Percentiles rank a stretch among this genome's conserved stretches.
Conservation (phyloP, 2,329 filamentous ascomycete genomes). For the Talaromyces sp. region DNA sequence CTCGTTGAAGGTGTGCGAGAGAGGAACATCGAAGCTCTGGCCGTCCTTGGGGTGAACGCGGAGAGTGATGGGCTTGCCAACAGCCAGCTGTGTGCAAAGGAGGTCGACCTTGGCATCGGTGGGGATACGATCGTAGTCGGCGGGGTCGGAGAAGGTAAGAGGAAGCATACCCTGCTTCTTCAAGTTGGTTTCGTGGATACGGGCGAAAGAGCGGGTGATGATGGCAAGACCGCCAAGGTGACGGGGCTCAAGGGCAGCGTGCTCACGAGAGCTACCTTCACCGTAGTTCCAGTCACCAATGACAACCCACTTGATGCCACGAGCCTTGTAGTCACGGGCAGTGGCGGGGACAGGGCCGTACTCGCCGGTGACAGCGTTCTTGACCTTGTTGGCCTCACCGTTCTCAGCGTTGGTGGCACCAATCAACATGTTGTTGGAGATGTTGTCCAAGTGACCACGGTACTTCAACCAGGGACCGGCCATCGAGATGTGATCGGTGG, state of each 20-base stretch:
- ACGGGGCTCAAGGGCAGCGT: constrained; percentile 94
- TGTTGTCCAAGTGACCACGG: constrained; percentile 98
- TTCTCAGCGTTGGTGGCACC: constrained; percentile 95
- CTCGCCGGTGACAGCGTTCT: constrained; percentile 80
- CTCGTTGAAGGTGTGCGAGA: constrained; percentile 96
- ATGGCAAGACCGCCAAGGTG: constrained; percentile 96
- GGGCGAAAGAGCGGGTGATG: constrained; percentile 91
- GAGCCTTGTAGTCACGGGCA: constrained; percentile 97
- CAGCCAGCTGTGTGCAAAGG: constrained; percentile 78
- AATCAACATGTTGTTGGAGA: constrained; percentile 99
- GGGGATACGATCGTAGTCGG: constrained; percentile 96
- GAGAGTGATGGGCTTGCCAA: constrained; percentile 90
- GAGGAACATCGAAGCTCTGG: constrained; percentile 70
- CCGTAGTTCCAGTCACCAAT: constrained; percentile 99
- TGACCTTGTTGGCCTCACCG: constrained; percentile 94
- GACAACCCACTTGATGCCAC: constrained; percentile 94
- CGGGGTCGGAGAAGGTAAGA: constrained; percentile 87
- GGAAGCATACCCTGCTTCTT: constrained; percentile 99
- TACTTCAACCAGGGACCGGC: constrained; percentile 97
- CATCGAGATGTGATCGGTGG: constrained; percentile 96
- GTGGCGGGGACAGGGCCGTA: constrained; percentile 86
- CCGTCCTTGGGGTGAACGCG: constrained; percentile 88
- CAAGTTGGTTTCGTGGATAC: constrained; percentile 99
- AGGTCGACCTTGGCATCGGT: constrained; percentile 91
- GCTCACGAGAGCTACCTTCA: constrained; percentile 95